Base-by-base conservation (phyloP, 345 rosid genomes). In the Pistacia atlantica region DNA sequence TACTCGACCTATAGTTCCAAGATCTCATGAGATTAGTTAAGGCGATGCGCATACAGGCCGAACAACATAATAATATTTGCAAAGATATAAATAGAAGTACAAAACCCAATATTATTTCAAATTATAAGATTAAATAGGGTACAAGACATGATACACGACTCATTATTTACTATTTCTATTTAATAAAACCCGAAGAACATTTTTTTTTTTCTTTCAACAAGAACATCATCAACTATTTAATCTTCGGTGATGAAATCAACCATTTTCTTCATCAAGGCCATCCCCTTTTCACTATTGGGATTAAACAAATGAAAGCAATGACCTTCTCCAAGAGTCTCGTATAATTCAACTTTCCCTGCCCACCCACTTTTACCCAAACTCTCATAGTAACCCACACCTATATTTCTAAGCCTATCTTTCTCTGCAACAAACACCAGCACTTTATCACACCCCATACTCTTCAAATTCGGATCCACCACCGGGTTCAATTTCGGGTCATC, bases 361-460 rank as follows among this genome's bases (percentile, higher is more conserved):
- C 87, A 82, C 20, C 18, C 83, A 62, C 84, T 67, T 2, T 20
- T 22, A 16, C 9, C 69, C 78, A 86, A 72, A 3, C 69, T 60
- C 67, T 86, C 87, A 12, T 14, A 71, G 37, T 86, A 84, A 14
- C 51, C 11, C 20, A 79, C 52, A 0, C 85, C 89, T 57, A 83
- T 79, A 35, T 69, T 52, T 69, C 74, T 82, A 64, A 85, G 33
- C 72, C 75, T 66, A 69, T 87, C 93, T 59, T 63, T 83, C 78
- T 76, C 88, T 0, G 87, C 88, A 56, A 87, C 83, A 31, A 78
- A 87, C 35, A 89, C 86, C 57, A 87, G 67, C 37, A 83, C 76
- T 75, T 60, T 80, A 5, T 78, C 78, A 51, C 86, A 80, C 48
- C 77, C 83, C 58, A 87, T 57, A 37, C 54, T 83, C 22, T 46